Evolutionary conservation across 805 yeast genomes (phyloP).

Genomic region (Metschnikowia henanensis): DNA sequence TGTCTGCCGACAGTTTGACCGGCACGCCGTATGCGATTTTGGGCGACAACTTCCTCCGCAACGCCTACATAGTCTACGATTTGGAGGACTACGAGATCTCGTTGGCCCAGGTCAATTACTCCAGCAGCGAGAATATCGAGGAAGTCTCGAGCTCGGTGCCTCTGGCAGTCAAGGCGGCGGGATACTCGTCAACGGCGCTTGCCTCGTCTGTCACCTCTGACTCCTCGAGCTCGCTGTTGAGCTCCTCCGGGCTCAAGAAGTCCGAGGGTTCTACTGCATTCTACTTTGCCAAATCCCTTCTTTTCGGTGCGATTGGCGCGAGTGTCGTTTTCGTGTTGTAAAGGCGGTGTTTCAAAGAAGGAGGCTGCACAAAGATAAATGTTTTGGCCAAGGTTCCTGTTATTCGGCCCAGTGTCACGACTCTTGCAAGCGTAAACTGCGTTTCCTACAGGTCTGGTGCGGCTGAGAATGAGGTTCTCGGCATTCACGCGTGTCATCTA

Average conservation of each 20-base stretch:
- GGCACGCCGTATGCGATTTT: slow-evolving; percentile 57
- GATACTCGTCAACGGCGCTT: slow-evolving; percentile 40
- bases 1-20: slow-evolving; percentile 26
- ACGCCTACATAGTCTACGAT: slow-evolving; percentile 66
- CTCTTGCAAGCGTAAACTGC: no score
- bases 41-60: slow-evolving; percentile 67
- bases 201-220: slow-evolving; percentile 6
- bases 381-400: no score
- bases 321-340: slow-evolving; percentile 3
- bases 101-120: slow-evolving; percentile 43
- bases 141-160: slow-evolving; percentile 48
- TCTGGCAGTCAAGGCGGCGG: slow-evolving; percentile 48
- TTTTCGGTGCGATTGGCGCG: slow-evolving; percentile 2
- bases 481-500: no score
- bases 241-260: slow-evolving; percentile 5
- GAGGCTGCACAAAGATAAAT: no score
- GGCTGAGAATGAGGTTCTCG: no score
- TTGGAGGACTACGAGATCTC: slow-evolving; percentile 57
- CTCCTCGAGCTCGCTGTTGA: slow-evolving; percentile 1
- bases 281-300: slow-evolving; percentile 1
- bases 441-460: no score
- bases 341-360: no score
- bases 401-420: no score
- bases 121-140: slow-evolving; percentile 42
- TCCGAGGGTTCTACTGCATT: slow-evolving; percentile 2